Base-by-base conservation (phyloP, 768 basidiomycete genomes). In the Russula sp. region DNA sequence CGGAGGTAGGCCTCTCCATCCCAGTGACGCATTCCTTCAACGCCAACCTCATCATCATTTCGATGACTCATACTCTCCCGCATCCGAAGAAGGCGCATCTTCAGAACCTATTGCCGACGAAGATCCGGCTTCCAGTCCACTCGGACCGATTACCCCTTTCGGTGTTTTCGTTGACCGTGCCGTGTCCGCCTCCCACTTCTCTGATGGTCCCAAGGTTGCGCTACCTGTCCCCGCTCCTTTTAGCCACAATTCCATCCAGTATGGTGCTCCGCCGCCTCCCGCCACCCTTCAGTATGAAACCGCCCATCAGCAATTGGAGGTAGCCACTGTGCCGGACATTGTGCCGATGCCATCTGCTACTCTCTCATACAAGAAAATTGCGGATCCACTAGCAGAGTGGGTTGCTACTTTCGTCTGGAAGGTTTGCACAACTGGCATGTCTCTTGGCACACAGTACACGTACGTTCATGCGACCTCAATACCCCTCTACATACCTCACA, bases 361-460 rank as follows among this genome's bases (percentile, higher is more conserved):
- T 11, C 67, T 75, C 25, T 75, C 78, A 9, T 90, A 90, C 76
- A 85, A 81, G 76, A 87, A 83, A 68, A 77, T 91, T 10, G 82
- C 86, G 0, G 87, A 89, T 56, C 88, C 89, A 18, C 76, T 92
- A 63, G 81, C 90, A 4, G 85, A 87, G 60, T 92, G 90, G 90
- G 74, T 90, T 25, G 85, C 87, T 46, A 79, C 78, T 55, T 92
- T 87, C 69, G 83, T 90, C 16, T 92, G 90, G 90, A 89, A 87
- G 71, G 83, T 84, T 48, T 90, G 89, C 70, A 87, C 86, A 16
- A 86, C 85, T n/a, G 84, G 82, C 48, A 77, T 84, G 59, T 79
- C 80, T 66, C 74, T 90, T 55, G 82, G 85, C 67, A 76, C 79
- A 6, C 77, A 76, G 62, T 75, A 82, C 49, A 75, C 72, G 89